Evolutionary conservation across 2,329 filamentous ascomycete genomes (phyloP), one percentile per base, ranked within the genome.

Genomic region (Hypoxylon sp.): DNA sequence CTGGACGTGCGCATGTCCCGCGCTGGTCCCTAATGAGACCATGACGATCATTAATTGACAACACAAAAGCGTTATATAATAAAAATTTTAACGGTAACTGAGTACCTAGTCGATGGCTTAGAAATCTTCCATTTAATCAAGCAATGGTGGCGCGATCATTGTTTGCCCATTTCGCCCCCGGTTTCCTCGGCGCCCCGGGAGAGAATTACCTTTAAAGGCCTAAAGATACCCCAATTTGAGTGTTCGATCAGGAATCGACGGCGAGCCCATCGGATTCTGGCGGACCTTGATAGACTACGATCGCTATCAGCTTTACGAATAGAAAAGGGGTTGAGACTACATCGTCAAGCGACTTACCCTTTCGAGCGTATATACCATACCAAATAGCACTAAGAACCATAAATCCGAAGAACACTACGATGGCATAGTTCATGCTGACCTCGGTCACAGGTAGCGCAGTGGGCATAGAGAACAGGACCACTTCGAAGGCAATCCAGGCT

Each of bases 361-460:
- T 86, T 54, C 82, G 79, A 51, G 85, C 86, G 77, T 86, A 82
- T 6, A 84, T 71, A 0, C 77, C 71, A 75, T 87, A 88, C 85
- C 85, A 88, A 6, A 80, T 69, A 0, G 79, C 83, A 17, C 75
- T 77, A 3, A 78, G 54, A 29, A 62, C 72, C 75, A 77, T 73
- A 61, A 78, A 76, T 1, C 74, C 77, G 19, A 85, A 81, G 67
- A 89, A 85, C 2, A 90, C 87, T 0, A 88, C 87, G 46, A 81
- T 82, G 1, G 86, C 86, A 72, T 89, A 89, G 68, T 88, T 78
- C 75, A 76, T 75, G 59, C 69, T 75, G n/a, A 58, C 65, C 8
- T 71, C 73, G 2, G 72, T 76, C n/a, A 76, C 73, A 0, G 77
- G 77, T 10, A 78, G 61, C 6, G 73, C 75, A 0, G 76, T 78